Evolutionary conservation across 208 protist genomes (phyloP).

Genomic region (Trypanosoma rangeli): DNA sequence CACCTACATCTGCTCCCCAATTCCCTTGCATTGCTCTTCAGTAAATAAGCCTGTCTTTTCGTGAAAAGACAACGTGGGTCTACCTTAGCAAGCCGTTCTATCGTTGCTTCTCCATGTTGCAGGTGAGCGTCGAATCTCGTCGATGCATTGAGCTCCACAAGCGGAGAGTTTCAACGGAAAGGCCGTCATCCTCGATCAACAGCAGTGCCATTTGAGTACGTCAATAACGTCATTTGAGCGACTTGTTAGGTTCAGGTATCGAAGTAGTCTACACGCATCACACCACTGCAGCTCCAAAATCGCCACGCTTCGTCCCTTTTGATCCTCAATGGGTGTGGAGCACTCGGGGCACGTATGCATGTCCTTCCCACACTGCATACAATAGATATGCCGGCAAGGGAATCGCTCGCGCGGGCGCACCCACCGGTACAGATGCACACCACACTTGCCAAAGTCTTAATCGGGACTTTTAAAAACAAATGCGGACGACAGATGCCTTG

Average conservation of each 20-base stretch:
- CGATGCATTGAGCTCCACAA: slow-evolving; percentile 53
- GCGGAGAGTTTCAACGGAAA: slow-evolving; percentile 51
- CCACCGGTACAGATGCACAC: slow-evolving; percentile 11
- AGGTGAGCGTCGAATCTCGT: slow-evolving; percentile 45
- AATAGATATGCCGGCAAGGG: slow-evolving; percentile 65
- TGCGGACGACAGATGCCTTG: background rate
- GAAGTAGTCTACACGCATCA: slow-evolving; percentile 53
- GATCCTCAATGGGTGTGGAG: slow-evolving; percentile 26
- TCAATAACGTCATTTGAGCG: slow-evolving; percentile 59
- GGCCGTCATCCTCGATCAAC: slow-evolving; percentile 26
- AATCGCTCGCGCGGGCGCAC: slow-evolving; percentile 33
- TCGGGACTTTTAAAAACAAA: slow-evolving; percentile 6
- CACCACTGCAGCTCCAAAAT: slow-evolving; percentile 41
- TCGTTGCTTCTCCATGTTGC: slow-evolving; percentile 34
- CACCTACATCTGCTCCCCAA: slow-evolving; percentile 64
- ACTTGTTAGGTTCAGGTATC: slow-evolving; percentile 63
- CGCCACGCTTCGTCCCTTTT: slow-evolving; percentile 42
- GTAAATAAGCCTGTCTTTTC: slow-evolving; percentile 59
- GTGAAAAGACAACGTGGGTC: slow-evolving; percentile 49
- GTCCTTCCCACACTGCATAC: slow-evolving; percentile 35
- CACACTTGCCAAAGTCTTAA: slow-evolving; percentile 4
- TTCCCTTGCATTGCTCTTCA: slow-evolving; percentile 40
- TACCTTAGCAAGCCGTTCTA: slow-evolving; percentile 49
- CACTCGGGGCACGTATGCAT: slow-evolving; percentile 55
- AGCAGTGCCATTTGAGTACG: slow-evolving; percentile 38